These are phyloP conservation scores for Cystofilobasidium macerans DNA, from an alignment of 768 basidiomycete species.

Conservation along the genomic window DNA sequence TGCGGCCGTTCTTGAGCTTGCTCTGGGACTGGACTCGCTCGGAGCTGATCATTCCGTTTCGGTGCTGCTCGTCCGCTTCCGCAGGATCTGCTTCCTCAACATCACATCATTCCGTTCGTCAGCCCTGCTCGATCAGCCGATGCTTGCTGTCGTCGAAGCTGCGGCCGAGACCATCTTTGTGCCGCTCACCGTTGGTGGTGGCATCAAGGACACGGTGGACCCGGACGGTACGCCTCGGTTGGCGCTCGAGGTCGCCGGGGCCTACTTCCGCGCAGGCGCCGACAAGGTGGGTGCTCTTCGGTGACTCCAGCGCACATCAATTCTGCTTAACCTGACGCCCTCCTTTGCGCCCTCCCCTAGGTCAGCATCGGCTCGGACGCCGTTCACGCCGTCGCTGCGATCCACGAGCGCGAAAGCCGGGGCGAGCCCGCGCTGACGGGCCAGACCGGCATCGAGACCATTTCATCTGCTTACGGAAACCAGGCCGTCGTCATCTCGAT, in stretches of 20 bases:
- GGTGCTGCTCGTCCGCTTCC: background rate
- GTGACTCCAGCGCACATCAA: background rate
- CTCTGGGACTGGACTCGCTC: background rate
- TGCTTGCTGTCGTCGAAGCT: constrained; percentile 86
- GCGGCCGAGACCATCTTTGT: constrained; percentile 86
- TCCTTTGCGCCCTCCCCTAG: background rate
- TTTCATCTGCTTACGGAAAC: constrained; percentile 77
- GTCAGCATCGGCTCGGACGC: constrained; percentile 92
- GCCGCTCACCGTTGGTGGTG: constrained; percentile 95
- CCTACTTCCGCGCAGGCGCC: constrained; percentile 93
- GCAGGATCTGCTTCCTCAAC: constrained; percentile 74
- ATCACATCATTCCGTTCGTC: constrained; percentile 98
- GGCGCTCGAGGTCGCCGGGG: constrained; percentile 87
- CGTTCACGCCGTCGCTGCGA: constrained; percentile 79
- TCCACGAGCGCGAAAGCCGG: constrained; percentile 40
- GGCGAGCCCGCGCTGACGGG: constrained; percentile 46
- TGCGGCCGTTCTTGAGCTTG: background rate
- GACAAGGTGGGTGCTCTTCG: constrained; percentile 54
- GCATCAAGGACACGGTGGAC: constrained; percentile 90
- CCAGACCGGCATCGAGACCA: constrained; percentile 81
- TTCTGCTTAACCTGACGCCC: no score
- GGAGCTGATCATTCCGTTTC: no score
- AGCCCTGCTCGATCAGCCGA: constrained; percentile 89
- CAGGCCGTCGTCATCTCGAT: constrained; percentile 97
- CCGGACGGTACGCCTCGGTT: constrained; percentile 80